Base-by-base conservation (phyloP, 305 asterid genomes). In the Fraxinus sp. region DNA sequence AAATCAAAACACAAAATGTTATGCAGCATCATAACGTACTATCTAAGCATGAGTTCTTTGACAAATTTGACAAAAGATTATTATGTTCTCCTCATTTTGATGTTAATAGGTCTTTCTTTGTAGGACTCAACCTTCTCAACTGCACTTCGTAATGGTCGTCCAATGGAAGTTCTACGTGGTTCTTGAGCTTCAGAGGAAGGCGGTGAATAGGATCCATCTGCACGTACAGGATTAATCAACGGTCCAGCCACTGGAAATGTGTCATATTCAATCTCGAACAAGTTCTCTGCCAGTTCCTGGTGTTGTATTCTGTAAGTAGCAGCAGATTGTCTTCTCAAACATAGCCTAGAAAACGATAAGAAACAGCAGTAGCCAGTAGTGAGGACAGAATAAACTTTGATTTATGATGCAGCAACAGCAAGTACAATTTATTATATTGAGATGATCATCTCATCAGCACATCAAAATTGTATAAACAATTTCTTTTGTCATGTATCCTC, bases 241-340 rank as follows among this genome's bases (percentile, higher is more conserved):
- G 86, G 66, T 76, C 66, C 36, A 1, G 32, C 46, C 37, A 37
- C 81, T 22, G 87, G 80, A 52, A 79, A 74, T 84, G 83, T 86
- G 59, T 71, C 87, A 18, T 81, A 91, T 39, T 88, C 92, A 8
- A 90, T 83, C 86, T 95, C 97, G 24, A 88, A 88, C 87, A 91
- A 78, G 20, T 85, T 83, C 39, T 88, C 98, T 3, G 52, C 76
- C 16, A 86, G 80, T 83, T 89, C 91, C 46, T 87, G 86, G n/a
- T 84, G 86, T 74, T 86, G 89, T 52, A 46, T 71, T 84, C 83
- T 86, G 26, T 76, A 86, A 85, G 81, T 78, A 36, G 89, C 85
- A 28, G 98, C 85, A 28, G 98, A 91, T 77, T 94, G 91, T 71
- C 95, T 88, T 84, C 98, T 90, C 84, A 89, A 4, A 86, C 99